Conservation (phyloP, 148 eudicot genomes). For the Silene uniflora region DNA sequence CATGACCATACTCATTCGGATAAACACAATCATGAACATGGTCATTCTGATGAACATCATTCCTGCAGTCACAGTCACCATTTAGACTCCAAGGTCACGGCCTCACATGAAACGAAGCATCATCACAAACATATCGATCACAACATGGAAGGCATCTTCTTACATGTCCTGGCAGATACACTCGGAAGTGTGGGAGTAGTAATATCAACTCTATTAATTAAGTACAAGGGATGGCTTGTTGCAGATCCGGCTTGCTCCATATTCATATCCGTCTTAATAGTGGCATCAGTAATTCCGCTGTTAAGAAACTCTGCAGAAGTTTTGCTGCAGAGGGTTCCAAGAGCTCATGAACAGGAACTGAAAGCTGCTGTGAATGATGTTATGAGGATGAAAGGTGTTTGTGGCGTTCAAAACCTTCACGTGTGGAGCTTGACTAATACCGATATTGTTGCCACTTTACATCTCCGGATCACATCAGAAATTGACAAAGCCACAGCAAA, state of each 20-base stretch:
- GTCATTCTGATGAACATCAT: slow-evolving; percentile 11
- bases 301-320: slow-evolving; percentile 87
- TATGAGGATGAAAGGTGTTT: slow-evolving; percentile 65
- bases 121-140: slow-evolving; percentile 76
- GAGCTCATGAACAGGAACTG: slow-evolving; percentile 64
- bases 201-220: slow-evolving; percentile 76
- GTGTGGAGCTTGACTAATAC: slow-evolving; percentile 87
- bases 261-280: slow-evolving; percentile 76
- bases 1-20: slow-evolving; percentile 18
- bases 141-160: slow-evolving; percentile 99
- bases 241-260: slow-evolving; percentile 97
- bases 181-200: slow-evolving; percentile 98
- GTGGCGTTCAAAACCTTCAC: slow-evolving; percentile 70
- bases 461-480: slow-evolving; percentile 69
- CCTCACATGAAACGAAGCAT: slow-evolving; percentile 30
- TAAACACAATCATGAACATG: slow-evolving; percentile 9
- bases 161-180: slow-evolving; percentile 95
- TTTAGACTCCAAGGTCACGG: slow-evolving; percentile 17
- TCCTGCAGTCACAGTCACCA: slow-evolving; percentile 35
- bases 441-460: slow-evolving; percentile 74
- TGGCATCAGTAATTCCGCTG: slow-evolving; percentile 84
- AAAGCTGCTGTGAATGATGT: slow-evolving; percentile 53
- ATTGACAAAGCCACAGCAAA: slow-evolving; percentile 49
- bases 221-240: slow-evolving; percentile 92
- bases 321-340: slow-evolving; percentile 84